Conservation (phyloP, 2,329 filamentous ascomycete genomes). For the Fonsecaea multimorphosa region DNA sequence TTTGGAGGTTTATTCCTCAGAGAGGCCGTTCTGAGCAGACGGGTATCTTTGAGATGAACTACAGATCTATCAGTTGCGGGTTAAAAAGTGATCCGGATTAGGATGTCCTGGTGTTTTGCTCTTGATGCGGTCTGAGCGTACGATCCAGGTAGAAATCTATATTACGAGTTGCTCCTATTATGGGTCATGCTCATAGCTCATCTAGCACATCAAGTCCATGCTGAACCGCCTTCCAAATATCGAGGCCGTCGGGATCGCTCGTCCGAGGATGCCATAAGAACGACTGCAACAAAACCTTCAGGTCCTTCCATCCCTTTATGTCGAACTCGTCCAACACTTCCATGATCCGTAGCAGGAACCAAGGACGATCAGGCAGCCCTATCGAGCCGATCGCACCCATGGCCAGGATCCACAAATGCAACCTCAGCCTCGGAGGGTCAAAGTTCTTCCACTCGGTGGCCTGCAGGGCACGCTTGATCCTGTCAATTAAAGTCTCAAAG, state of each 20-base stretch:
- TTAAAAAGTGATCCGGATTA: not conserved
- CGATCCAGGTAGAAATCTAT: not conserved
- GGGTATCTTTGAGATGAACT: not conserved
- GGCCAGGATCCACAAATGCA: slow-evolving; percentile 47
- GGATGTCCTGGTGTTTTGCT: not conserved
- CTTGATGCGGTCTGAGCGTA: not conserved
- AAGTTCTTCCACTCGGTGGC: slow-evolving; percentile 31
- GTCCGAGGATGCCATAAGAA: slow-evolving; percentile 29
- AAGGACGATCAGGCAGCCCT: slow-evolving; percentile 41
- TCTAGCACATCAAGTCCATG: not conserved
- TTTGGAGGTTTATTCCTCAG: too few relatives aligned
- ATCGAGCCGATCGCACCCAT: slow-evolving; percentile 48
- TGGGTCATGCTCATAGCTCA: not conserved
- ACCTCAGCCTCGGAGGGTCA: slow-evolving; percentile 29
- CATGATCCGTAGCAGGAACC: slow-evolving; percentile 41
- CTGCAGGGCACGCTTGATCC: slow-evolving; percentile 42
- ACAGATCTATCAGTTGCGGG: not conserved
- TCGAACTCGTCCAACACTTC: slow-evolving; percentile 6
- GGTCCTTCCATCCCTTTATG: slow-evolving; percentile 2
- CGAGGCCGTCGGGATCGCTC: slow-evolving; percentile 19
- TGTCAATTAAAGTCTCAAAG: slow-evolving; percentile 42
- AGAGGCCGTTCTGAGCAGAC: not conserved
- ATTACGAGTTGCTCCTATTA: not conserved
- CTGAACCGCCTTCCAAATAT: slow-evolving; percentile 23
- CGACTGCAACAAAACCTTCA: slow-evolving; percentile 16